Conservation (phyloP, 371 early-diverging fungal genomes). For the Mortierella sp. region DNA sequence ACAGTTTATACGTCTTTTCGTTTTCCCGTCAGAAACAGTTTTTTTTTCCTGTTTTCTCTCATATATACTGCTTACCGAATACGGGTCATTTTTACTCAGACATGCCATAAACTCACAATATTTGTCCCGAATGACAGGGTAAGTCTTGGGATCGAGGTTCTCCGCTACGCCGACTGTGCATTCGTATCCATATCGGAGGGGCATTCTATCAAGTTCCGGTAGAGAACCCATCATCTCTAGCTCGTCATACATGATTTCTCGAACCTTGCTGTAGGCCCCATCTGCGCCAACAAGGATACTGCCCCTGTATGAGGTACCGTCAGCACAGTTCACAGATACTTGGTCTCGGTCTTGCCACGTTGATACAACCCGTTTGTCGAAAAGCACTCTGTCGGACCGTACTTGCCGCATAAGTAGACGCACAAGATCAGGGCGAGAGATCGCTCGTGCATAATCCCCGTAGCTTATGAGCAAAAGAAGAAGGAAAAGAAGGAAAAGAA, state of each 20-base stretch:
- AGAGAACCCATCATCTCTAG: not conserved
- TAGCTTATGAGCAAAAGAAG: slow-evolving; percentile 1
- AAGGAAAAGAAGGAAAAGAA: not conserved
- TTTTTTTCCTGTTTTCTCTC: too few relatives aligned
- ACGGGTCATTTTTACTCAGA: not conserved
- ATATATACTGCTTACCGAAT: slow-evolving; percentile 23
- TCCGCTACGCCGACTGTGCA: slow-evolving; percentile 18
- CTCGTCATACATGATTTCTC: slow-evolving; percentile 15
- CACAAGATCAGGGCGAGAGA: slow-evolving; percentile 11
- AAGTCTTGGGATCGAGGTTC: slow-evolving; percentile 5
- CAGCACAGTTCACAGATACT: slow-evolving; percentile 5
- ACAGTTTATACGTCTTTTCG: too few relatives aligned
- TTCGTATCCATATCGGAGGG: slow-evolving; percentile 7
- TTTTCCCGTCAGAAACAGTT: too few relatives aligned
- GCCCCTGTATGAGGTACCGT: slow-evolving; percentile 5
- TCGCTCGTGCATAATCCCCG: slow-evolving; percentile 9
- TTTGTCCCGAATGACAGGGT: slow-evolving; percentile 1
- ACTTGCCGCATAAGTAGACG: slow-evolving; percentile 3
- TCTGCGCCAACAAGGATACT: slow-evolving; percentile 30
- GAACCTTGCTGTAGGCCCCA: slow-evolving; percentile 32
- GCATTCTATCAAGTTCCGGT: slow-evolving; percentile 5
- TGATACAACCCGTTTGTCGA: slow-evolving; percentile 12
- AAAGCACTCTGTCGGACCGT: slow-evolving; percentile 11
- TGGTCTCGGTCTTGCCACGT: slow-evolving; percentile 9
- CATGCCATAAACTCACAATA: slow-evolving; percentile 8